These are phyloP conservation scores for Penicillium mononematosum DNA, from an alignment of 495 filamentous ascomycete genomes.

Conservation along the genomic window DNA sequence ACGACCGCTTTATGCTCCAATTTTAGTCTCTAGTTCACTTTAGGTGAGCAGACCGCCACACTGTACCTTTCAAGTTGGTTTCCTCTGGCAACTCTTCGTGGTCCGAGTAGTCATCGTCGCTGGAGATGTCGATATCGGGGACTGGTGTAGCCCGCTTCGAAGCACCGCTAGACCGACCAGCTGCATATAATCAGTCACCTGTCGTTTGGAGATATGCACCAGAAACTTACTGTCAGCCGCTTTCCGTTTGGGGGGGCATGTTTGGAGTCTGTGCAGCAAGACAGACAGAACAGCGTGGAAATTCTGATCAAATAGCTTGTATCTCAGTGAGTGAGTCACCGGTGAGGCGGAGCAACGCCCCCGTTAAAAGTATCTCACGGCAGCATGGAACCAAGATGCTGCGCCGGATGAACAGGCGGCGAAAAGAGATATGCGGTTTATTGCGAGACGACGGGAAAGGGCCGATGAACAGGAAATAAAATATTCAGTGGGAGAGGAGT, in stretches of 20 bases:
- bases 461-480: background rate
- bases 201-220: background rate
- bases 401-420: conserved; percentile 21
- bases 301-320: background rate
- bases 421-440: background rate
- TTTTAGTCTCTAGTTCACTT: conserved; percentile 23
- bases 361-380: conserved; percentile 14
- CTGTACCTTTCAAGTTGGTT: conserved; percentile 49
- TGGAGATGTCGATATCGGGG: conserved; percentile 62
- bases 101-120: conserved; percentile 70
- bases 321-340: background rate
- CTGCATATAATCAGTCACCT: conserved; percentile 42
- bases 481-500: background rate
- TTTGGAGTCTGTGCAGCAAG: conserved; percentile 7
- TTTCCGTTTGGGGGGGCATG: conserved; percentile 80
- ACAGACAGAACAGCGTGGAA: background rate
- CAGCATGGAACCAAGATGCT: conserved; percentile 25
- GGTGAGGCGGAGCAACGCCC: conserved; percentile 21
- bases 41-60: conserved; percentile 46
- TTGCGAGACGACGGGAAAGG: background rate
- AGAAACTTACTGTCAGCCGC: conserved; percentile 52
- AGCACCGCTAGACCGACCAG: conserved; percentile 54
- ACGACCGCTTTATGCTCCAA: conserved; percentile 50
- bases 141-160: conserved; percentile 69
- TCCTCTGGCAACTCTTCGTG: conserved; percentile 52